Evolutionary conservation across 257 asterid genomes (phyloP).

Genomic region (Gentiana macrophylla): DNA sequence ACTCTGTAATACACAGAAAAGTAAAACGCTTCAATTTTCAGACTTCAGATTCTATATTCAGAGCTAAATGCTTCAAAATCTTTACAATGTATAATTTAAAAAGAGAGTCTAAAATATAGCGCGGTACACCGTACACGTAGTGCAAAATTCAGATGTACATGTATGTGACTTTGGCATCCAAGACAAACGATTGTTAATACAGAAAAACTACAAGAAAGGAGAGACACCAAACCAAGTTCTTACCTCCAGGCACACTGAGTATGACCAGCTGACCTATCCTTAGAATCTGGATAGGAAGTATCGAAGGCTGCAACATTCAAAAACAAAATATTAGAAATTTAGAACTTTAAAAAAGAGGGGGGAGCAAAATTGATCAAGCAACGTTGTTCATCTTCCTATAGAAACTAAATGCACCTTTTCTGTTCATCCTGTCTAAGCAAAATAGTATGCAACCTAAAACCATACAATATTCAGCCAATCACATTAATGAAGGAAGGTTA

Average conservation of each 20-base stretch:
- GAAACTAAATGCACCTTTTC: too few species aligned
- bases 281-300: slow-evolving; percentile 91
- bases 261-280: slow-evolving; percentile 89
- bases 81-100: background rate
- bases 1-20: slow-evolving; percentile 32
- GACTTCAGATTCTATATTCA: background rate
- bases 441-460: too few species aligned
- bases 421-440: too few species aligned
- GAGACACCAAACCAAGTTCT: slow-evolving; percentile 4
- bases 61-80: background rate
- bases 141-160: background rate
- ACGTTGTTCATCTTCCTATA: too few species aligned
- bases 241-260: slow-evolving; percentile 76
- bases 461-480: too few species aligned
- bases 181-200: background rate
- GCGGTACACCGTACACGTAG: background rate
- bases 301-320: slow-evolving; percentile 56
- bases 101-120: background rate
- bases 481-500: too few species aligned
- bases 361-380: too few species aligned
- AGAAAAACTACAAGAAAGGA: background rate
- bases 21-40: too few species aligned
- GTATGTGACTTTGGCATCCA: background rate
- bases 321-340: background rate
- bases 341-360: too few species aligned